phyloP scores from a whole-genome alignment of 2,329 filamentous ascomycete species.

The Bimuria novae-zelandiae region DNA sequence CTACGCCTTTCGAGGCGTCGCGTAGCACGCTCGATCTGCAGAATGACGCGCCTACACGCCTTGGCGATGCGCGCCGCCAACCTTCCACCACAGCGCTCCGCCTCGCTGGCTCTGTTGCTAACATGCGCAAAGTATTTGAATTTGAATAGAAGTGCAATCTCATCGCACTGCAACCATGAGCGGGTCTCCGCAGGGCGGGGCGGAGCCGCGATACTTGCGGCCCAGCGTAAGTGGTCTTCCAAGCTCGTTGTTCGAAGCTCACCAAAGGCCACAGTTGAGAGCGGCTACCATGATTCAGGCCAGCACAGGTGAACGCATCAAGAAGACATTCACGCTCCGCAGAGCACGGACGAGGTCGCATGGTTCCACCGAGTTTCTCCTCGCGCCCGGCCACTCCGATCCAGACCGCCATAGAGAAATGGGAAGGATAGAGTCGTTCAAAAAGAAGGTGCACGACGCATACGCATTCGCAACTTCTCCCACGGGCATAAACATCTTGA shows the following conservation, averaged over 20 bases:
- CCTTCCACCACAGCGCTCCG: neutral
- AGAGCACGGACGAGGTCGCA: constrained; percentile 48
- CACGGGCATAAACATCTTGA: constrained; percentile 78
- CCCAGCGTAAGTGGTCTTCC: constrained; percentile 37
- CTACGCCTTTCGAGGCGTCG: too few relatives aligned
- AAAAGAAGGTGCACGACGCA: constrained; percentile 41
- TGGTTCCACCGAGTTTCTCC: constrained; percentile 48
- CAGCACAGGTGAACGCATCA: constrained; percentile 80
- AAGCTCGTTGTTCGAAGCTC: constrained; percentile 14
- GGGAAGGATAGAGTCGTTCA: constrained; percentile 42
- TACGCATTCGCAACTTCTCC: constrained; percentile 71
- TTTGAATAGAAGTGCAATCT: neutral
- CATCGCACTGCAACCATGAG: constrained; percentile 25
- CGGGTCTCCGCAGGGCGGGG: constrained; percentile 35
- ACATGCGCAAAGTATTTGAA: constrained; percentile 5
- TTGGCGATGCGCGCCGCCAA: constrained; percentile 5
- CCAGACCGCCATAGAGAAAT: constrained; percentile 34
- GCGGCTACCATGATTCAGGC: constrained; percentile 89
- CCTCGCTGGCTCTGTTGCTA: neutral
- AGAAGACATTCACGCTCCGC: constrained; percentile 77
- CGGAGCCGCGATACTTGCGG: constrained; percentile 43
- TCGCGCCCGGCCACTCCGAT: constrained; percentile 35
- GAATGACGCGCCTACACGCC: constrained; percentile 1
- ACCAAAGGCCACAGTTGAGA: constrained; percentile 61
- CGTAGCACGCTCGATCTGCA: constrained; percentile 1